Conservation (phyloP, 768 basidiomycete species). For the Podaxis rugospora region DNA sequence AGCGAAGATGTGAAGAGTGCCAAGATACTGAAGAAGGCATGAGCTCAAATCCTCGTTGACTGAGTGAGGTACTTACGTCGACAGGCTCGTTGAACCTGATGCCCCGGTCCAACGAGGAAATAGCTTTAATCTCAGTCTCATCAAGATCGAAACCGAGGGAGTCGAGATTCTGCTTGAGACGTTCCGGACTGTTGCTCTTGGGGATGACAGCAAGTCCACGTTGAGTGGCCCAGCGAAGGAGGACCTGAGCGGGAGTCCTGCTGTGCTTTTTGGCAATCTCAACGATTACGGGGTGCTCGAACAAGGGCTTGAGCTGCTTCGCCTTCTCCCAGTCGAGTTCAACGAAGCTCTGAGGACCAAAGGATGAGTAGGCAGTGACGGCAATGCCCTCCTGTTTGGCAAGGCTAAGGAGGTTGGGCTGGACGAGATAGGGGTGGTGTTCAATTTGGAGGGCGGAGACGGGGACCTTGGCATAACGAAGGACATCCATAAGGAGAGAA, state of each 20-base stretch:
- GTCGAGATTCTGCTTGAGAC: constrained; percentile 49
- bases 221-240: constrained; percentile 79
- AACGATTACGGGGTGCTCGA: constrained; percentile 43
- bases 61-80: constrained; percentile 13
- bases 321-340: constrained; percentile 65
- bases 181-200: constrained; percentile 49
- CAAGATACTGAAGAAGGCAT: constrained; percentile 20
- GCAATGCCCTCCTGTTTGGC: constrained; percentile 55
- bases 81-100: constrained; percentile 28
- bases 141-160: constrained; percentile 42
- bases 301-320: constrained; percentile 45
- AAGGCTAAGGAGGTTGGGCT: constrained; percentile 50
- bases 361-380: constrained; percentile 60
- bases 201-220: constrained; percentile 72
- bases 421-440: constrained; percentile 68
- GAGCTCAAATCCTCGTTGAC: neutral
- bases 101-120: constrained; percentile 52
- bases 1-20: constrained; percentile 23
- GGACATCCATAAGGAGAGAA: constrained; percentile 66
- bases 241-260: constrained; percentile 64
- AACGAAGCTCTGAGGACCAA: constrained; percentile 40
- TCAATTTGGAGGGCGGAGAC: constrained; percentile 70
- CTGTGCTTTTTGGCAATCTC: constrained; percentile 43
- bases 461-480: constrained; percentile 73
- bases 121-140: constrained; percentile 50